These are phyloP conservation scores for Monosporascus sp. DNA, from an alignment of 2,329 filamentous ascomycete species.

Conservation along the genomic window DNA sequence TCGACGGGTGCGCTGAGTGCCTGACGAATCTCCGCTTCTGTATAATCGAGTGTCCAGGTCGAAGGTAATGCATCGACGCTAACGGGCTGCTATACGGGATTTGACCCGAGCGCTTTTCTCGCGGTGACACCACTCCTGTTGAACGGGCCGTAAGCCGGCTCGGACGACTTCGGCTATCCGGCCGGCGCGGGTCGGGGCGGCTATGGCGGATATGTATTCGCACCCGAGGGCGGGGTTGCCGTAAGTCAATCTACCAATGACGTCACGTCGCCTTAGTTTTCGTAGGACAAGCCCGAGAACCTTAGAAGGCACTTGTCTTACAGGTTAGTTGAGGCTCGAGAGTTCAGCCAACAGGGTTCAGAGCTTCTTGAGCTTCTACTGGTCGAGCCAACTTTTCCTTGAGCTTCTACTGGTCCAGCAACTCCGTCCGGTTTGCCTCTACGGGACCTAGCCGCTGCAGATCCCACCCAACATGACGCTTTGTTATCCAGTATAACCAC, in stretches of 20 bases:
- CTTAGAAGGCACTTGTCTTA: not conserved
- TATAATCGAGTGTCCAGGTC: too few species aligned
- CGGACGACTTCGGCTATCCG: not conserved
- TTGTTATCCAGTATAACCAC: not conserved
- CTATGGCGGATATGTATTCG: not conserved
- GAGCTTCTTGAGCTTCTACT: constrained; percentile 8
- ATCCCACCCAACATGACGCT: not conserved
- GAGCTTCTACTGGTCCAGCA: constrained; percentile 2
- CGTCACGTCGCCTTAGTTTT: not conserved
- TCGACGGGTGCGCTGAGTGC: too few species aligned
- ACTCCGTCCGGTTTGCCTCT: not conserved
- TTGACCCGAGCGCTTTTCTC: too few species aligned
- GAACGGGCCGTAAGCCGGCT: not conserved
- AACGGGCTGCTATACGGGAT: too few species aligned
- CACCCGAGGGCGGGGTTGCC: not conserved
- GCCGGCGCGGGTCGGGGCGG: not conserved
- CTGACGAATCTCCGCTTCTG: too few species aligned
- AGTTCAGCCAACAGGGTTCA: not conserved
- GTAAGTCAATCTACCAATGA: not conserved
- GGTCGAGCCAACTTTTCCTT: not conserved
- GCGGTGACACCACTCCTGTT: not conserved
- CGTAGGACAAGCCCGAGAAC: too few species aligned
- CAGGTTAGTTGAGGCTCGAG: not conserved
- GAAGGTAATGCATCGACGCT: too few species aligned
- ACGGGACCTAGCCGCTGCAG: not conserved